Evolutionary conservation across 2,329 filamentous ascomycete genomes (phyloP), one percentile per base, ranked within the genome.

Genomic region (Penicillium sp.): DNA sequence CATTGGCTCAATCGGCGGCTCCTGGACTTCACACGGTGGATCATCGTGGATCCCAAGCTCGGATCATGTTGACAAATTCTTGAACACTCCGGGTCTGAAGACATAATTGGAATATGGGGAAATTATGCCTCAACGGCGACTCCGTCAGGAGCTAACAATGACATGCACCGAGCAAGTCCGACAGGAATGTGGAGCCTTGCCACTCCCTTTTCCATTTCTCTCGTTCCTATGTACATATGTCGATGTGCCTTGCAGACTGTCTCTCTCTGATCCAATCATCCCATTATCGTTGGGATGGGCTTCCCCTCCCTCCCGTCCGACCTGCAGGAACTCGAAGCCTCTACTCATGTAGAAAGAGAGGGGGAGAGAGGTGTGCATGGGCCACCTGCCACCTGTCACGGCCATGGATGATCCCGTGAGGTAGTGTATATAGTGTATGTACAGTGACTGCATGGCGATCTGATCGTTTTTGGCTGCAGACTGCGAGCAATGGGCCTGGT

Each of bases 321-420:
- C 3, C 38, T 28, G 29, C 38, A 35, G 44, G 37, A 15, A n/a
- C 28, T 47, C 20, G 9, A 15, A 13, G 32, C 39, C 32, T 46
- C 45, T 40, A 46, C 40, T 47, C 42, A 40, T 48, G 33, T 29
- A 23, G 3, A 49, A 43, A 9, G 1, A 9, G 28, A 43, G 15
- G 15, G 15, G 15, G 13, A 9, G 25, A 29, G 12, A 44, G n/a
- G 31, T 23, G 6, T 42, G 56, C 57, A 58, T 44, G 55, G 57
- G 39, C 57, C 58, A 60, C 52, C 53, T 58, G 58, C 57, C 58
- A 58, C 46, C 55, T 57, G 58, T 61, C 58, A 61, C 49, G 44
- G 42, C 44, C 25, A 7, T 5, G 25, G 41, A 43, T 18, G 15
- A 18, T 18, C 15, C 15, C 15, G 15, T 18, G 15, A 18, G 15